These are phyloP conservation scores for Parietaria judaica DNA, from an alignment of 306 rosid species.

Conservation along the genomic window DNA sequence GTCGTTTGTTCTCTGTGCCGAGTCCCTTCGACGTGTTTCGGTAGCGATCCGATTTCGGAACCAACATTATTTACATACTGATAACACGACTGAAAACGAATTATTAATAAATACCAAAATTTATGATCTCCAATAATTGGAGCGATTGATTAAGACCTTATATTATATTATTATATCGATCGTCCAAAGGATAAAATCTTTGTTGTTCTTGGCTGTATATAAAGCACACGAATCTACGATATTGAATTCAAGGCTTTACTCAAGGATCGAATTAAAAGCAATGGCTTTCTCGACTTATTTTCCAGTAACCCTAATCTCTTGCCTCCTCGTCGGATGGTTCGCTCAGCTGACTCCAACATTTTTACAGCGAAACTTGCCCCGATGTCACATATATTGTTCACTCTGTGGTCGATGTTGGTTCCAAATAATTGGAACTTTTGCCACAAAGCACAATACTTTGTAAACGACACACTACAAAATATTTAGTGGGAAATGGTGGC, in stretches of 20 bases:
- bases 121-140: too few species aligned
- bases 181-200: background rate
- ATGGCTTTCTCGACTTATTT: background rate
- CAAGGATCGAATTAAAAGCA: background rate
- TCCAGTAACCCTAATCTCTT: background rate
- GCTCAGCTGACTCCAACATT: conserved; percentile 4
- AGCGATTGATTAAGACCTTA: too few species aligned
- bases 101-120: too few species aligned
- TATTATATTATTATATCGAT: too few species aligned
- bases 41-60: too few species aligned
- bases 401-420: background rate
- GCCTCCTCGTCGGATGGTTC: background rate
- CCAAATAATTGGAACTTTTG: background rate
- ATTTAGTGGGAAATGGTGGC: too few species aligned
- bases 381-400: background rate
- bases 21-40: too few species aligned
- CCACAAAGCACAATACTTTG: too few species aligned
- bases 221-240: background rate
- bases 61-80: too few species aligned
- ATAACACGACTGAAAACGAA: too few species aligned
- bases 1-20: too few species aligned
- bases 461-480: too few species aligned
- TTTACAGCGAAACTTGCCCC: conserved; percentile 10
- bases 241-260: background rate
- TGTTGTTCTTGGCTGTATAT: background rate